Evolutionary conservation across 331 rosid genomes (phyloP), one percentile per base, ranked within the genome.

Genomic region (Pyrus hybrid): DNA sequence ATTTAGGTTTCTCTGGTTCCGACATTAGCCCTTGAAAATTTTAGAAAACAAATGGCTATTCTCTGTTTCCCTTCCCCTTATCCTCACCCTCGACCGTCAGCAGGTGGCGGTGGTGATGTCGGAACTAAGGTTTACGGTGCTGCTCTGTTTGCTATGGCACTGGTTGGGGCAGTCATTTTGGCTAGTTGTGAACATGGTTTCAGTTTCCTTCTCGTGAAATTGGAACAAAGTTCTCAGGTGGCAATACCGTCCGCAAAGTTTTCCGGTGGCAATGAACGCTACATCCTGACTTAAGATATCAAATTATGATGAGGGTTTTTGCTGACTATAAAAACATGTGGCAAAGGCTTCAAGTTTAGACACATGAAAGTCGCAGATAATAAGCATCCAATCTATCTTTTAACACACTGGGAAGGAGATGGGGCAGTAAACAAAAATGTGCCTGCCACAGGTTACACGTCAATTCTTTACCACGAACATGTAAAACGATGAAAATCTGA

Each of bases 401-500:
- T 26, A 26, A 26, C 28, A 26, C 28, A 26, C 28, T 26, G 28
- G 28, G 28, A 26, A 26, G 49, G 49, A 61, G 16, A 12, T 12
- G 11, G 60, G 77, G 77, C 62, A 28, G 78, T 8, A 29, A 47
- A 13, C 21, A 22, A 63, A 74, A 74, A 74, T 45, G 78, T 63
- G 71, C 32, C 71, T 74, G 71, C 78, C 78, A n/a, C 62, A 47
- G 62, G 78, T 63, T 74, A 74, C 78, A 74, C 78, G 49, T 74
- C 78, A 63, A 63, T 47, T 74, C 51, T 63, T 74, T 63, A 74
- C 63, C 71, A 74, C 71, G 28, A 61, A 14, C 11, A 57, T 2
- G 66, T 17, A 21, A 26, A 29, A 8, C 0, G 26, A 60, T 2
- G 25, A 21, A 41, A 1, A n/a, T 63, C 23, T 77, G 76, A 76